These are phyloP conservation scores for Retiboletus flavoniger DNA, from an alignment of 1,284 basidiomycete species.

Conservation along the genomic window DNA sequence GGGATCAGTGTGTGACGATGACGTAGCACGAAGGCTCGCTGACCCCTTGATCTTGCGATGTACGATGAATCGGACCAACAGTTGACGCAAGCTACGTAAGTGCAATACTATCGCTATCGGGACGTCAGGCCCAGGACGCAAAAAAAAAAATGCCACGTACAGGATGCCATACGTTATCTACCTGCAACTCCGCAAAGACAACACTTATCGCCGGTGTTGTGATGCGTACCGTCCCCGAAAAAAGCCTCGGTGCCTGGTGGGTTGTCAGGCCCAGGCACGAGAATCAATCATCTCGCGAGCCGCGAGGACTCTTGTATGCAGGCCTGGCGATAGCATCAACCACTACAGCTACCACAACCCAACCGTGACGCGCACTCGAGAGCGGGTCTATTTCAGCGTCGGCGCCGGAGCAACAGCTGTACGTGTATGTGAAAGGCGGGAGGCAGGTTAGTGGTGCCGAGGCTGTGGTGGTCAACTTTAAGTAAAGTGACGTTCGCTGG, in stretches of 20 bases:
- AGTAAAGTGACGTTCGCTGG: constrained; percentile 33
- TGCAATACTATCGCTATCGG: not conserved
- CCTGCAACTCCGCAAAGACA: not conserved
- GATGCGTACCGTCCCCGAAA: constrained; percentile 54
- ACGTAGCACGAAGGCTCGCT: not conserved
- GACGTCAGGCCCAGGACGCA: not conserved
- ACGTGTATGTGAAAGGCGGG: constrained; percentile 60
- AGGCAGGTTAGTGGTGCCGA: constrained; percentile 44
- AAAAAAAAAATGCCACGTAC: constrained; percentile 42
- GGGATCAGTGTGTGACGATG: not conserved
- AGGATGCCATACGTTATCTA: constrained; percentile 42
- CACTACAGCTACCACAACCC: constrained; percentile 59
- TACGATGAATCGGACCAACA: constrained; percentile 74
- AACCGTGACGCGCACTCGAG: constrained; percentile 39
- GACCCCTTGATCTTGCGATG: constrained; percentile 39
- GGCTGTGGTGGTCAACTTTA: constrained; percentile 41
- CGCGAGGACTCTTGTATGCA: constrained; percentile 22
- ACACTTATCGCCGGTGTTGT: not conserved
- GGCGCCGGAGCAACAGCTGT: constrained; percentile 55
- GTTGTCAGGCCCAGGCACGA: no score
- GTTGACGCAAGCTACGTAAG: constrained; percentile 58
- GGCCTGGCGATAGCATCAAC: constrained; percentile 61
- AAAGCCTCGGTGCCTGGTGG: constrained; percentile 59
- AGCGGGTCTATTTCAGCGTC: constrained; percentile 50
- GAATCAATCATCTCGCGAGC: not conserved